Percentiles rank a stretch among this genome's conserved stretches.
Evolutionary conservation across 1,139 yeast genomes (phyloP).

Genomic region (Yamadazyma mexicana): DNA sequence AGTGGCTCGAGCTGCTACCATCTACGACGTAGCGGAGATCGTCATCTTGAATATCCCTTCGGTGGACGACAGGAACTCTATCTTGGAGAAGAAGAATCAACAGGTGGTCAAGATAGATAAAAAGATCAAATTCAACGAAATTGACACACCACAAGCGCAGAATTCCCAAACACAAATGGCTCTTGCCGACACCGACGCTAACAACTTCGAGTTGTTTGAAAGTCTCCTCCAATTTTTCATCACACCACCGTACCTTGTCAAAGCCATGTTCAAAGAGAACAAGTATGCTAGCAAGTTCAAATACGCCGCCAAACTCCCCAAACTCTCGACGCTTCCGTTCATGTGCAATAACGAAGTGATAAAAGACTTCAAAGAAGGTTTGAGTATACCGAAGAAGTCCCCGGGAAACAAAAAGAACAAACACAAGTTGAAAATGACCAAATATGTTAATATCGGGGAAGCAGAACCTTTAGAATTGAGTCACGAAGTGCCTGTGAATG

Average conservation of each 20-base stretch:
- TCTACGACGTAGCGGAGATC: conserved; percentile 70
- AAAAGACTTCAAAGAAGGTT: conserved; percentile 59
- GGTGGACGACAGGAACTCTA: conserved; percentile 16
- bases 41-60: conserved; percentile 59
- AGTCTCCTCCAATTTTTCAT: conserved; percentile 76
- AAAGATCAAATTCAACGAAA: conserved; percentile 14
- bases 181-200: conserved; percentile 11
- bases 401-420: conserved; percentile 39
- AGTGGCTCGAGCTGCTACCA: conserved; percentile 71
- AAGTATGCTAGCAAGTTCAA: conserved; percentile 51
- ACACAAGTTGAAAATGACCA: conserved; percentile 61
- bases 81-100: conserved; percentile 16
- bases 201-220: conserved; percentile 59
- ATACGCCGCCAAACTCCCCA: conserved; percentile 71
- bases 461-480: conserved; percentile 56
- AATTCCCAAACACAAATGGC: conserved; percentile 10
- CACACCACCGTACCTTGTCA: conserved; percentile 81
- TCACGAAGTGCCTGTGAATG: conserved; percentile 72
- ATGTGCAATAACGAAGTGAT: conserved; percentile 50
- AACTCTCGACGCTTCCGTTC: conserved; percentile 71
- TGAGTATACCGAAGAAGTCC: conserved; percentile 59
- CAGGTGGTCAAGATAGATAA: conserved; percentile 25
- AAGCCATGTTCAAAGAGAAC: conserved; percentile 51
- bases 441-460: conserved; percentile 74
- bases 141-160: conserved; percentile 5